Evolutionary conservation across 2,329 filamentous ascomycete genomes (phyloP).

Genomic region (Hypoxylon sp.): DNA sequence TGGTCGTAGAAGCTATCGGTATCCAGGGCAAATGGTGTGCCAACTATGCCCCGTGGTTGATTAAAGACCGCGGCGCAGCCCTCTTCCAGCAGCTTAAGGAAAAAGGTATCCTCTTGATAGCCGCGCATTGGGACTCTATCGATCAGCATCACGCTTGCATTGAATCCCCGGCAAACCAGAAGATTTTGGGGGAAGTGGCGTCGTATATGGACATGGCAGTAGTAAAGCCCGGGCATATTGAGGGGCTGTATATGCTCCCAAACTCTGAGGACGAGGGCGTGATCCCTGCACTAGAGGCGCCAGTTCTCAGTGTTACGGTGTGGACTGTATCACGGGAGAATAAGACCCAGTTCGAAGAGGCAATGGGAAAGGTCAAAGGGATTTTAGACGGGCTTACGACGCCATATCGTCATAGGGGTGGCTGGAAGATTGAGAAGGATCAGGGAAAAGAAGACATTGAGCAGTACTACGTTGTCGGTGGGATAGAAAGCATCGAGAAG

Average conservation of each 20-base stretch:
- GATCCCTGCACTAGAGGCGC: background rate
- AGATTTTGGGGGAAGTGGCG: slow-evolving; percentile 19
- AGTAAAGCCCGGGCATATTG: slow-evolving; percentile 13
- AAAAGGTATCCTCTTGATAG: slow-evolving; percentile 35
- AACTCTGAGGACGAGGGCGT: slow-evolving; percentile 13
- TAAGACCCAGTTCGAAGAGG: slow-evolving; percentile 29
- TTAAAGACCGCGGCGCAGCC: slow-evolving; percentile 40
- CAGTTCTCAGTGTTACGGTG: slow-evolving; percentile 39
- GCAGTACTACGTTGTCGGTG: slow-evolving; percentile 43
- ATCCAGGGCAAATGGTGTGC: slow-evolving; percentile 39
- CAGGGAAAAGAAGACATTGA: slow-evolving; percentile 36
- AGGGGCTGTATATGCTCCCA: background rate
- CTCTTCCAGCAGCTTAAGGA: slow-evolving; percentile 43
- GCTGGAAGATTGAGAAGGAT: slow-evolving; percentile 47
- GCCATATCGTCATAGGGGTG: slow-evolving; percentile 33
- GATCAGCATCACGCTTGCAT: slow-evolving; percentile 45
- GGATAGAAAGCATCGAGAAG: slow-evolving; percentile 30
- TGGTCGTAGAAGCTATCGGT: slow-evolving; percentile 22
- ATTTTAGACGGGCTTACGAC: slow-evolving; percentile 1
- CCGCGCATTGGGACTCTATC: slow-evolving; percentile 46
- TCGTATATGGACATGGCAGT: background rate
- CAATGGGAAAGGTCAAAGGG: slow-evolving; percentile 26
- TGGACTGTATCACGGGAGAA: slow-evolving; percentile 19
- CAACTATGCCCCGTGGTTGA: slow-evolving; percentile 20
- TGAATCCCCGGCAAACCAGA: slow-evolving; percentile 32